Conservation (phyloP, 1,284 basidiomycete genomes). For the Meira nashicola region DNA sequence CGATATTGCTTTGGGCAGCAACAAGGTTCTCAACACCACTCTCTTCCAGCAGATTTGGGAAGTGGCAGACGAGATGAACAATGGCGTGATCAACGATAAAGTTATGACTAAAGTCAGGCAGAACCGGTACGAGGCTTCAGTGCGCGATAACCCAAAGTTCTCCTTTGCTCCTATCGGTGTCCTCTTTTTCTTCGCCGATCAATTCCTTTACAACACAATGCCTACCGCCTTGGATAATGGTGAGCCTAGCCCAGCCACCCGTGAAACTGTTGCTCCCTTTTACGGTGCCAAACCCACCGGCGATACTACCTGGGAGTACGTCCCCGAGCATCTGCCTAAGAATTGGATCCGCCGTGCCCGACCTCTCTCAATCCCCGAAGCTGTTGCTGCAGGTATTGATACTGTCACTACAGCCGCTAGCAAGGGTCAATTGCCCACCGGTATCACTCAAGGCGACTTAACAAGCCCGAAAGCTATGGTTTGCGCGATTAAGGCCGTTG, state of each 20-base stretch:
- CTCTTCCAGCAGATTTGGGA: conserved; percentile 14
- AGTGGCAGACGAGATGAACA: conserved; percentile 12
- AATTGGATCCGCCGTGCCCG: conserved; percentile 25
- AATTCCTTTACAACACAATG: conserved; percentile 14
- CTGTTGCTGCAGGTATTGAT: conserved; percentile 11
- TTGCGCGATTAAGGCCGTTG: conserved; percentile 12
- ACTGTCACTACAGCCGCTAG: neutral
- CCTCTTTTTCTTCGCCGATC: conserved; percentile 15
- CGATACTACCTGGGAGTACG: conserved; percentile 23
- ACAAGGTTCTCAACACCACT: conserved; percentile 11
- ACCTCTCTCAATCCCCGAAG: conserved; percentile 19
- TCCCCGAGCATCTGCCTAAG: conserved; percentile 28
- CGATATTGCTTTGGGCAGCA: conserved; percentile 12
- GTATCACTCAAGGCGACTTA: conserved; percentile 8
- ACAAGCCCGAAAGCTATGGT: conserved; percentile 7
- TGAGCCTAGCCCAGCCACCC: conserved; percentile 6
- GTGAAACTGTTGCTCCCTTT: conserved; percentile 8
- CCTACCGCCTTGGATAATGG: conserved; percentile 7
- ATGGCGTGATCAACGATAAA: conserved; percentile 3
- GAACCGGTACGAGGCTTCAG: conserved; percentile 12
- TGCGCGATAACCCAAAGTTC: conserved; percentile 9
- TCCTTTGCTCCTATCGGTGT: conserved; percentile 12
- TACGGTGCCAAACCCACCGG: conserved; percentile 19
- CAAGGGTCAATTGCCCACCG: conserved; percentile 10
- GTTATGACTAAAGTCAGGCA: neutral